Evolutionary conservation across 306 rosid species (phyloP).

Genomic region (Echinosophora koreensis): DNA sequence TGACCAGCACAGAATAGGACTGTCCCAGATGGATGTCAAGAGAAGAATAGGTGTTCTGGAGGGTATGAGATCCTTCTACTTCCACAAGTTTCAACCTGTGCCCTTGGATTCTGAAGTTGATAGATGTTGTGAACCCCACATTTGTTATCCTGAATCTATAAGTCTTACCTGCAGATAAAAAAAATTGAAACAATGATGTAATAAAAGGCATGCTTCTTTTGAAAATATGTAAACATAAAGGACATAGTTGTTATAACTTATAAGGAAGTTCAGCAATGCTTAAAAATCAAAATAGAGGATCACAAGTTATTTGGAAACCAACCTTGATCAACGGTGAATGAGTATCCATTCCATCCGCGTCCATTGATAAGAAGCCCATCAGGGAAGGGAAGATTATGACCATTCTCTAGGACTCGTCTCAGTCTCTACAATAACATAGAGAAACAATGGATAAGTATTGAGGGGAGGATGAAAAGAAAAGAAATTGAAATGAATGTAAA

Average conservation of each 20-base stretch:
- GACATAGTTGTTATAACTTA: neutral
- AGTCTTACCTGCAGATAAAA: constrained; percentile 73
- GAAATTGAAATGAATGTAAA: constrained; percentile 37
- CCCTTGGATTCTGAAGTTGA: constrained; percentile 92
- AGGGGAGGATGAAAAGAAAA: neutral
- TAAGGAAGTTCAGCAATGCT: constrained; percentile 31
- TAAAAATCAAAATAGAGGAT: constrained; percentile 24
- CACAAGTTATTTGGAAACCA: constrained; percentile 17
- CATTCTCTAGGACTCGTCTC: constrained; percentile 75
- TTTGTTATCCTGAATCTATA: constrained; percentile 94
- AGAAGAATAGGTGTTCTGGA: constrained; percentile 77
- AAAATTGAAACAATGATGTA: constrained; percentile 30
- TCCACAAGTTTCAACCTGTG: constrained; percentile 85
- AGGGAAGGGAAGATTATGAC: constrained; percentile 83
- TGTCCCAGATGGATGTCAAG: constrained; percentile 95
- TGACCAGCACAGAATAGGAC: constrained; percentile 89
- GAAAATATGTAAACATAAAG: neutral
- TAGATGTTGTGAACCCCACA: constrained; percentile 90
- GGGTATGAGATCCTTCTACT: constrained; percentile 98
- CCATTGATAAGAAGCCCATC: constrained; percentile 95
- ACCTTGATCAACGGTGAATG: constrained; percentile 95
- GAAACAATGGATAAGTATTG: neutral
- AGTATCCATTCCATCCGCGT: constrained; percentile 90
- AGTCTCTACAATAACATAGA: constrained; percentile 58
- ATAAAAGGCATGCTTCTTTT: constrained; percentile 23